A percentile compares a stretch with the other conserved stretches of the same genome.
Evolutionary conservation across 208 protist genomes (phyloP).

Genomic region (Porcisia deanei): DNA sequence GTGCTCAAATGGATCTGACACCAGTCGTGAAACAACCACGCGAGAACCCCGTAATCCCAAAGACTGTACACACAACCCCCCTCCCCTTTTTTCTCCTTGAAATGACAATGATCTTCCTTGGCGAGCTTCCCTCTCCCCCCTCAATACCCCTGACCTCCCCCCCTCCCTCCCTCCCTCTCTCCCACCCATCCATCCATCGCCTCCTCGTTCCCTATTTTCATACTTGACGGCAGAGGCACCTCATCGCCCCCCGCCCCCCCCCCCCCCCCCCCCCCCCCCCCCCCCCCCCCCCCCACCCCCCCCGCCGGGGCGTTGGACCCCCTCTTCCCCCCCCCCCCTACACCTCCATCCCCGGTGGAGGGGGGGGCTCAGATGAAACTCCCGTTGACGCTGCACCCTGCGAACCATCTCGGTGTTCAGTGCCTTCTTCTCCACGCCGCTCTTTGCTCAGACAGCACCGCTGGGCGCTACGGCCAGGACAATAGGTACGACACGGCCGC

Average conservation of each 20-base stretch:
- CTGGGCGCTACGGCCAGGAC: background rate
- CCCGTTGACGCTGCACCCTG: conserved; percentile 45
- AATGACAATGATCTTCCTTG: background rate
- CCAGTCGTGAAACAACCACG: background rate
- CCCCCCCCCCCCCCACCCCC: background rate
- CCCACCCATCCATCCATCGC: too few relatives aligned
- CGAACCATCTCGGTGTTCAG: conserved; percentile 71
- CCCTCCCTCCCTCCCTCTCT: too few relatives aligned
- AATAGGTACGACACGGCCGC: background rate
- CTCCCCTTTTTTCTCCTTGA: background rate
- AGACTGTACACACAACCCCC: background rate
- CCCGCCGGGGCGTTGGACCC: background rate
- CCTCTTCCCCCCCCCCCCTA: background rate
- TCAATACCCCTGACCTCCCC: too few relatives aligned
- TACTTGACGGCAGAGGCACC: too few relatives aligned
- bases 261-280: background rate
- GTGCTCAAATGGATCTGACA: background rate
- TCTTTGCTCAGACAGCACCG: conserved; percentile 19
- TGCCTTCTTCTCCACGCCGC: conserved; percentile 55
- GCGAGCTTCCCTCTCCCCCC: background rate
- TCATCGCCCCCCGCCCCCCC: background rate
- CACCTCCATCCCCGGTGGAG: background rate
- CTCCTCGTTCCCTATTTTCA: too few relatives aligned
- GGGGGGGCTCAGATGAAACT: conserved; percentile 23
- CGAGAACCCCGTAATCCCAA: background rate